Base-by-base conservation (phyloP, 1,139 yeast genomes). In the Debaryomyces nepalensis region DNA sequence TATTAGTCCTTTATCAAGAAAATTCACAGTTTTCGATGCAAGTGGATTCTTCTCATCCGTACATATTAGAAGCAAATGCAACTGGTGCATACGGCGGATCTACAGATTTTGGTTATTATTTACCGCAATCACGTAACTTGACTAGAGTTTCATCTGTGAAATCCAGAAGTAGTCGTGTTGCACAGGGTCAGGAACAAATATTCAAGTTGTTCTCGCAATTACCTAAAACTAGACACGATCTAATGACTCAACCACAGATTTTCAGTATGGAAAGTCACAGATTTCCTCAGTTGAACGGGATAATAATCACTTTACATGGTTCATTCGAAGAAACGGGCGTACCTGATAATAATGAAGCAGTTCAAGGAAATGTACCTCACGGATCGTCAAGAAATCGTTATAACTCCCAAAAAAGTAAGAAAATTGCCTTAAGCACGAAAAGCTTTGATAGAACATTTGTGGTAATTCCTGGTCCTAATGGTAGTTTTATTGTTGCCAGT, bases 381-480 rank as follows among this genome's bases (percentile, higher is more conserved):
- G 65, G 58, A 33, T 59, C 67, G 30, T 58, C 68, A 30, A 61
- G 70, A 47, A 66, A 66, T 30, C 63, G 70, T 48, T 66, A 64
- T 48, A 63, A 61, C 44, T 43, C 49, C 26, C 61, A 51, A 35
- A 63, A 64, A 44, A 63, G 57, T 22, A 66, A 67, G 41, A 70
- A 72, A 40, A 64, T 73, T 26, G 63, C 75, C n/a, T 65, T 85
- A 34, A 67, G 79, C 20, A 71, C 73, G 49, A 84, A 93, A 58
- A 80, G 93, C n/a, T 93, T 93, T 63, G 98, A 93, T 62, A 77
- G 99, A 58, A 76, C 85, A 0, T 83, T 93, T 61, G 73, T 88
- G n/a, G 79, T 89, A 22, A 81, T 87, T 4, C 95, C 93, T 1
- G 84, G 82, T 2, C 79, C 83, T 12, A 74, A 75, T 49, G 89